A percentile compares a stretch with the other conserved stretches of the same genome.
These are phyloP conservation scores for Lunasporangiospora selenospora DNA, from an alignment of 192 early-diverging fungal genomes.

Conservation along the genomic window DNA sequence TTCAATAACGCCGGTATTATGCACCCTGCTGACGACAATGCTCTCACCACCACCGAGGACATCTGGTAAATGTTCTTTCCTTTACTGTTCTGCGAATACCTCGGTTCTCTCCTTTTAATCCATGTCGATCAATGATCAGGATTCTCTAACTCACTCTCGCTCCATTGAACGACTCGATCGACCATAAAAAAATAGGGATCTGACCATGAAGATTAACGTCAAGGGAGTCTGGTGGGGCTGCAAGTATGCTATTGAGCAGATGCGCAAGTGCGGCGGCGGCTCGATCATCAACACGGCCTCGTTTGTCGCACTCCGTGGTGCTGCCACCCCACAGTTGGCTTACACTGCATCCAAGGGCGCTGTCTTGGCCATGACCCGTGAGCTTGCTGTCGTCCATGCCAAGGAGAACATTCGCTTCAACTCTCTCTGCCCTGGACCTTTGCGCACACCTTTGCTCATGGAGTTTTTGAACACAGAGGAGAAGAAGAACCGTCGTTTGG, in stretches of 20 bases:
- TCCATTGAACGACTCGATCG: too few relatives aligned
- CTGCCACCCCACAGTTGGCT: slow-evolving; percentile 85
- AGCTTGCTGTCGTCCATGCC: slow-evolving; percentile 83
- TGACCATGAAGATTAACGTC: slow-evolving; percentile 83
- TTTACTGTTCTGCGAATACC: background rate
- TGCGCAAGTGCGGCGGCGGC: slow-evolving; percentile 76
- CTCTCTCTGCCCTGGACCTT: slow-evolving; percentile 81
- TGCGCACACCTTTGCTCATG: slow-evolving; percentile 82
- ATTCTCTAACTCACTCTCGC: background rate
- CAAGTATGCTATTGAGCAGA: slow-evolving; percentile 80
- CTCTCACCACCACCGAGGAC: slow-evolving; percentile 73
- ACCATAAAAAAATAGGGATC: slow-evolving; percentile 64
- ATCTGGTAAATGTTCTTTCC: slow-evolving; percentile 70
- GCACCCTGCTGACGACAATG: slow-evolving; percentile 81
- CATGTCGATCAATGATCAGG: background rate
- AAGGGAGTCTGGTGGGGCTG: slow-evolving; percentile 92
- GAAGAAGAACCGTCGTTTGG: slow-evolving; percentile 80
- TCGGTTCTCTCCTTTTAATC: background rate
- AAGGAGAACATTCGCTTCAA: slow-evolving; percentile 89
- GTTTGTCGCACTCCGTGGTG: slow-evolving; percentile 79
- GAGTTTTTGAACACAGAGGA: slow-evolving; percentile 85
- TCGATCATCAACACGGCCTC: slow-evolving; percentile 87
- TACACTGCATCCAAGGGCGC: slow-evolving; percentile 92
- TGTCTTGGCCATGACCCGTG: slow-evolving; percentile 85
- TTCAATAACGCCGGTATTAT: slow-evolving; percentile 94